These are phyloP conservation scores for Lichtheimia corymbifera DNA, from an alignment of 371 early-diverging fungal genomes.

Conservation along the genomic window DNA sequence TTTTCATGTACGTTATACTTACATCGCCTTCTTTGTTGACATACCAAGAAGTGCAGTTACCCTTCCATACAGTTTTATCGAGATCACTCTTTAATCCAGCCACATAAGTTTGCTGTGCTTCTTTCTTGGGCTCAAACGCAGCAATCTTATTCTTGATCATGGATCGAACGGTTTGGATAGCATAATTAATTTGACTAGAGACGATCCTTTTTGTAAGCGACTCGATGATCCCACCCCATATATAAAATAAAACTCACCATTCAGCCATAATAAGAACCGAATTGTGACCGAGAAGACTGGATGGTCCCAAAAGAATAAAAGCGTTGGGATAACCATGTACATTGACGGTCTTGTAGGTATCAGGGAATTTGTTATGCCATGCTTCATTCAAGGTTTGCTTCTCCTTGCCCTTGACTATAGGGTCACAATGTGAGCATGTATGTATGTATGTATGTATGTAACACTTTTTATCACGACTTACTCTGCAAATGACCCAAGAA, in stretches of 20 bases:
- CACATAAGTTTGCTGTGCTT: conserved; percentile 22
- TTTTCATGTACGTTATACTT: neutral
- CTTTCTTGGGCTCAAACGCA: conserved; percentile 23
- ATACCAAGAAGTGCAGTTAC: conserved; percentile 10
- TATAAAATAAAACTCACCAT: conserved; percentile 7
- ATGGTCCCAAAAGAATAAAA: conserved; percentile 42
- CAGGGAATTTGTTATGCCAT: conserved; percentile 20
- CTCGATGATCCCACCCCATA: neutral
- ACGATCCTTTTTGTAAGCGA: neutral
- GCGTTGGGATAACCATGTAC: conserved; percentile 46
- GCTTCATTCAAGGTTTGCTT: conserved; percentile 15
- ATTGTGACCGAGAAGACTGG: conserved; percentile 15
- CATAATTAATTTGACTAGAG: conserved; percentile 24
- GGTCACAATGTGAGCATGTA: neutral
- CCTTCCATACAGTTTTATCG: conserved; percentile 28
- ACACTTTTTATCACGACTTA: conserved; percentile 6
- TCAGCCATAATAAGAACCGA: conserved; percentile 21
- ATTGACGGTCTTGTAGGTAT: conserved; percentile 31
- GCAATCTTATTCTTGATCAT: conserved; percentile 19
- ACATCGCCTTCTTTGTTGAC: conserved; percentile 7
- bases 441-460: no score
- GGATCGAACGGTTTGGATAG: conserved; percentile 19
- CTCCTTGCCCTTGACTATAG: conserved; percentile 23
- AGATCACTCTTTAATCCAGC: conserved; percentile 18
- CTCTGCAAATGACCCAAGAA: conserved; percentile 28